Conservation (phyloP, 345 rosid species). For the Noccaea caerulescens region DNA sequence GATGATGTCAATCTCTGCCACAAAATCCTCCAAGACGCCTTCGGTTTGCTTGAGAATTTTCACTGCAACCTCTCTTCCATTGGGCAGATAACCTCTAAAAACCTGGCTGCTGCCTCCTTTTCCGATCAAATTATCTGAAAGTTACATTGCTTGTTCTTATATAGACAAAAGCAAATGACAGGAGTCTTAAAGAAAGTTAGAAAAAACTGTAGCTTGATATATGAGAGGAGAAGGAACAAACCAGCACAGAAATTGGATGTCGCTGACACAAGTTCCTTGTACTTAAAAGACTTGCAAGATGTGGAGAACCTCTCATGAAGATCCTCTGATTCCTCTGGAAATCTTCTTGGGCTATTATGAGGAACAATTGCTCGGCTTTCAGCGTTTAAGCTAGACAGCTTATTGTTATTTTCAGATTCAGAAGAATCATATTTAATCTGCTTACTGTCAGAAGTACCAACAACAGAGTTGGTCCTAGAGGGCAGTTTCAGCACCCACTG, state of each 20-base stretch:
- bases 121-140: slow-evolving; percentile 80
- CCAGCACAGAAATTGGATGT: slow-evolving; percentile 73
- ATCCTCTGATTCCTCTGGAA: slow-evolving; percentile 59
- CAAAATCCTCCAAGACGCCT: slow-evolving; percentile 67
- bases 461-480: slow-evolving; percentile 49
- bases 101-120: slow-evolving; percentile 92
- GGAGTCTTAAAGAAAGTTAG: neutral
- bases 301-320: slow-evolving; percentile 71
- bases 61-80: slow-evolving; percentile 90
- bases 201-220: neutral
- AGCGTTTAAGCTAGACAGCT: slow-evolving; percentile 46
- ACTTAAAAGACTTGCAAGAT: slow-evolving; percentile 71
- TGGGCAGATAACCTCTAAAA: slow-evolving; percentile 74
- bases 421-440: slow-evolving; percentile 34
- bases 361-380: slow-evolving; percentile 50
- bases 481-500: slow-evolving; percentile 74
- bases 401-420: slow-evolving; percentile 32
- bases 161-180: slow-evolving; percentile 20
- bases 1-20: slow-evolving; percentile 78
- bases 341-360: slow-evolving; percentile 37
- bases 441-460: slow-evolving; percentile 50
- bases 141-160: slow-evolving; percentile 7
- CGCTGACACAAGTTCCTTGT: slow-evolving; percentile 69
- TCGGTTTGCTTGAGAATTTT: slow-evolving; percentile 79
- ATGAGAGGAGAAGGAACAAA: slow-evolving; percentile 43